Percentiles rank a stretch among this genome's conserved stretches.
Evolutionary conservation across 2,329 filamentous ascomycete species (phyloP).

Genomic region (Monilinia laxa): DNA sequence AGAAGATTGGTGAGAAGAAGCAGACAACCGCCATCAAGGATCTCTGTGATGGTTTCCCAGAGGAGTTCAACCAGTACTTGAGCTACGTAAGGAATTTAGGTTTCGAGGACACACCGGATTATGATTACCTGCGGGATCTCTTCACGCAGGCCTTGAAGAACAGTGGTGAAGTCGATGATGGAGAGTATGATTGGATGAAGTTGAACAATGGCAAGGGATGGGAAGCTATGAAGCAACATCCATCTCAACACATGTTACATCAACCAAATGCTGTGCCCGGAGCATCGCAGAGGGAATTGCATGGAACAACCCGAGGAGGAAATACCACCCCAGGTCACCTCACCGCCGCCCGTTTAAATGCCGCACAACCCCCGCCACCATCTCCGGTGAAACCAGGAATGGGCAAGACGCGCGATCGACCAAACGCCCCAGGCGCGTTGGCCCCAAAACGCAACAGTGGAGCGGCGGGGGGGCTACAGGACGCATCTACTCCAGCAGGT

Average conservation of each 20-base stretch:
- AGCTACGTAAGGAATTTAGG: slow-evolving; percentile 96
- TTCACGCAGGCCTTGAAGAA: slow-evolving; percentile 96
- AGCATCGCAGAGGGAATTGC: slow-evolving; percentile 80
- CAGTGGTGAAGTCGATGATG: slow-evolving; percentile 90
- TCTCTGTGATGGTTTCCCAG: slow-evolving; percentile 91
- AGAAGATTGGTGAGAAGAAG: slow-evolving; percentile 99
- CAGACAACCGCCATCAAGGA: slow-evolving; percentile 97
- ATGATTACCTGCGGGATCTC: slow-evolving; percentile 93
- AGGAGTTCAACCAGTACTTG: slow-evolving; percentile 97
- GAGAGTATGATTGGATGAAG: slow-evolving; percentile 99
- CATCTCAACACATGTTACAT: slow-evolving; percentile 66
- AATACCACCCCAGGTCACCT: slow-evolving; percentile 46
- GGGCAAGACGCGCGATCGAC: slow-evolving; percentile 70
- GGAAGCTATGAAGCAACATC: slow-evolving; percentile 68
- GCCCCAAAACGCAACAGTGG: slow-evolving; percentile 75
- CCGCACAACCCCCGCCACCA: slow-evolving; percentile 84
- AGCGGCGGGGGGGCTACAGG: slow-evolving; percentile 66
- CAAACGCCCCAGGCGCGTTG: slow-evolving; percentile 68
- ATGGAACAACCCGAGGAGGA: slow-evolving; percentile 63
- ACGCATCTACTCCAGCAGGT: slow-evolving; percentile 79
- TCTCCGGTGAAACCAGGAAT: slow-evolving; percentile 77
- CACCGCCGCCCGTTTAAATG: slow-evolving; percentile 88
- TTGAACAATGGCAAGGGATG: slow-evolving; percentile 87
- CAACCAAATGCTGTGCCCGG: slow-evolving; percentile 60
- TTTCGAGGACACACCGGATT: slow-evolving; percentile 97